Conservation (phyloP, 495 filamentous ascomycete genomes). For the Aspergillus carlsbadensis region DNA sequence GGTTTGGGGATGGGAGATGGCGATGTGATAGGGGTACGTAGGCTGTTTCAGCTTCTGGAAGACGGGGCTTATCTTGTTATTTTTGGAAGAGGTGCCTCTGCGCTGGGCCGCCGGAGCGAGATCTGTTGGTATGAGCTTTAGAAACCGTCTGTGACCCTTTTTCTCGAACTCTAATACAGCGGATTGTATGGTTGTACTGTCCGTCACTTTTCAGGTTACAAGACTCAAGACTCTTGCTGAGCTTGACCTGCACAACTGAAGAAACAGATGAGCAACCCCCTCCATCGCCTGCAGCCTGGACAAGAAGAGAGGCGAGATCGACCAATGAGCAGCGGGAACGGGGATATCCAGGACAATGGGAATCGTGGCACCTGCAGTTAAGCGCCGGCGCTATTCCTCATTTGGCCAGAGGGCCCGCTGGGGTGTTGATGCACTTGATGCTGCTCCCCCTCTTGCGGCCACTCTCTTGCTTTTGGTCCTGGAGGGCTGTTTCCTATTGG, state of each 20-base stretch:
- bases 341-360: slow-evolving; percentile 13
- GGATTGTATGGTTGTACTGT: background rate
- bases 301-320: slow-evolving; percentile 3
- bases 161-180: background rate
- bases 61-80: background rate
- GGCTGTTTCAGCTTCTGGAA: slow-evolving; percentile 7
- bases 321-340: slow-evolving; percentile 10
- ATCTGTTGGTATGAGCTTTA: slow-evolving; percentile 3
- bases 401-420: background rate
- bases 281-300: slow-evolving; percentile 7
- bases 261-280: background rate
- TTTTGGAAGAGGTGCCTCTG: background rate
- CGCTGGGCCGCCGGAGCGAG: background rate
- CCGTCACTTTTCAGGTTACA: background rate
- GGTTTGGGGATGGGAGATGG: background rate
- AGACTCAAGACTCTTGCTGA: background rate
- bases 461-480: background rate
- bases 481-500: slow-evolving; percentile 5
- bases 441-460: slow-evolving; percentile 4
- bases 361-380: slow-evolving; percentile 25
- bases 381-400: slow-evolving; percentile 23
- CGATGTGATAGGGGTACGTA: slow-evolving; percentile 9
- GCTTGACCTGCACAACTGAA: background rate
- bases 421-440: background rate
- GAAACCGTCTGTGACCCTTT: background rate